phyloP scores from a whole-genome alignment of 2,329 filamentous ascomycete species.

The Annulohypoxylon truncatum region DNA sequence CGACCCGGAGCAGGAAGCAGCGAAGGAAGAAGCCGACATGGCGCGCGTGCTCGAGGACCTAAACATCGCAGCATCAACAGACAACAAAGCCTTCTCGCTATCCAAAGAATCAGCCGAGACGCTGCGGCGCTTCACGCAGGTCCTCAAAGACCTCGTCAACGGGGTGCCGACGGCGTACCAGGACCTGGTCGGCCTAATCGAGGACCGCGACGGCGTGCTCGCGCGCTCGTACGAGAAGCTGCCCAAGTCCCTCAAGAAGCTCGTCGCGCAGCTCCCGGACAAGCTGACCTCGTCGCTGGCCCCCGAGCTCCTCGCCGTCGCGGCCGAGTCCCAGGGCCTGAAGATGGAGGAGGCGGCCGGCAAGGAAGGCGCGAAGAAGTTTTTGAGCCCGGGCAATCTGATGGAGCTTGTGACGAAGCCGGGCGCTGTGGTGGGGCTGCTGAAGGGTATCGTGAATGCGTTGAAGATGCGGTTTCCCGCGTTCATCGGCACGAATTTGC shows the following conservation, averaged over 20 bases:
- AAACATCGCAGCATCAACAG: conserved; percentile 79
- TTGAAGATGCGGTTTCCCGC: conserved; percentile 90
- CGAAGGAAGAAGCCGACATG: conserved; percentile 76
- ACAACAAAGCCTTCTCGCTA: conserved; percentile 87
- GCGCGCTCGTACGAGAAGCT: conserved; percentile 72
- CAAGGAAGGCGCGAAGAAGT: conserved; percentile 72
- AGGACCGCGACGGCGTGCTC: conserved; percentile 71
- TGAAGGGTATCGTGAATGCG: conserved; percentile 91
- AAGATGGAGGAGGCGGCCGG: conserved; percentile 60
- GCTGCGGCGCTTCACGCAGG: conserved; percentile 84
- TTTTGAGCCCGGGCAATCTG: conserved; percentile 77
- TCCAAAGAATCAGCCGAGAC: conserved; percentile 87
- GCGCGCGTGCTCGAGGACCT: conserved; percentile 83
- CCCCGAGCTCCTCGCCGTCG: conserved; percentile 84
- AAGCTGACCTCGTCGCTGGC: conserved; percentile 81
- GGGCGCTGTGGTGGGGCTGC: conserved; percentile 83
- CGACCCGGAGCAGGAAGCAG: conserved; percentile 56
- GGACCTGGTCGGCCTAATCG: conserved; percentile 77
- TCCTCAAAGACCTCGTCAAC: conserved; percentile 91
- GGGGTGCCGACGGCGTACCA: conserved; percentile 93
- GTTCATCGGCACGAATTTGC: conserved; percentile 88
- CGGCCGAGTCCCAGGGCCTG: conserved; percentile 78
- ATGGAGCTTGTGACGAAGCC: conserved; percentile 87
- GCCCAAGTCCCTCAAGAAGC: conserved; percentile 82
- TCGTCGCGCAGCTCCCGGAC: conserved; percentile 84